Conservation (phyloP, 2,329 filamentous ascomycete species). For the Stachybotrys chlorohalonatus region DNA sequence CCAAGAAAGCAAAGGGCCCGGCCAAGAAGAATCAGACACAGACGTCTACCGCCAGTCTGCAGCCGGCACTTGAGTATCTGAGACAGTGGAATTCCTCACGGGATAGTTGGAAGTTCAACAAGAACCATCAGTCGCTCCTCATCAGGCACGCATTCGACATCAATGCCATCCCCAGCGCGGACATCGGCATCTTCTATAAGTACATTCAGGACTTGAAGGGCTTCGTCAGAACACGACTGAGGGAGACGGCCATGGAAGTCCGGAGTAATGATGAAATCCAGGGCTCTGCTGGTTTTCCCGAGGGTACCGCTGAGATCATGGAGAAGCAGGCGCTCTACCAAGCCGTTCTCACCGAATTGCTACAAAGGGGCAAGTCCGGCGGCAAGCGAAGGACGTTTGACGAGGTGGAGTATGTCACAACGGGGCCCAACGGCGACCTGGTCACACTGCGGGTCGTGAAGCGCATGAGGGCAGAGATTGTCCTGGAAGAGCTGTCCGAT, state of each 20-base stretch:
- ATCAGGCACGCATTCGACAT: constrained; percentile 74
- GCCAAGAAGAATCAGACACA: constrained; percentile 21
- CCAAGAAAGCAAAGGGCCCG: constrained; percentile 27
- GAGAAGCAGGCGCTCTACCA: constrained; percentile 45
- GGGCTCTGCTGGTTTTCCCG: constrained; percentile 37
- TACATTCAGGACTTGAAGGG: constrained; percentile 79
- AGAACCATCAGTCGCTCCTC: constrained; percentile 78
- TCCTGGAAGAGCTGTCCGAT: constrained; percentile 46
- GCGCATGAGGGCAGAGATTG: constrained; percentile 53
- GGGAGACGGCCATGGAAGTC: constrained; percentile 54
- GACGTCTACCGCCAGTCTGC: constrained; percentile 35
- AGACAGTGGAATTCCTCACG: constrained; percentile 63
- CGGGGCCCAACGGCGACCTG: constrained; percentile 36
- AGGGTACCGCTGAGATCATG: constrained; percentile 37
- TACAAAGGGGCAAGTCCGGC: constrained; percentile 23
- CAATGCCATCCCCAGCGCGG: constrained; percentile 58
- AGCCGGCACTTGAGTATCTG: constrained; percentile 67
- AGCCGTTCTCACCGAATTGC: constrained; percentile 41
- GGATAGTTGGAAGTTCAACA: constrained; percentile 88
- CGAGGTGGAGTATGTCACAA: constrained; percentile 42
- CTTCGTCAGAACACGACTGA: constrained; percentile 59
- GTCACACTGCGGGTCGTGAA: constrained; percentile 49
- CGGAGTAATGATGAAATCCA: constrained; percentile 47
- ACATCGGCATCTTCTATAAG: constrained; percentile 60
- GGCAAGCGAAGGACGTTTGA: constrained; percentile 41